Conservation (phyloP, 129 eudicot species). For the Artemisia tridentata region DNA sequence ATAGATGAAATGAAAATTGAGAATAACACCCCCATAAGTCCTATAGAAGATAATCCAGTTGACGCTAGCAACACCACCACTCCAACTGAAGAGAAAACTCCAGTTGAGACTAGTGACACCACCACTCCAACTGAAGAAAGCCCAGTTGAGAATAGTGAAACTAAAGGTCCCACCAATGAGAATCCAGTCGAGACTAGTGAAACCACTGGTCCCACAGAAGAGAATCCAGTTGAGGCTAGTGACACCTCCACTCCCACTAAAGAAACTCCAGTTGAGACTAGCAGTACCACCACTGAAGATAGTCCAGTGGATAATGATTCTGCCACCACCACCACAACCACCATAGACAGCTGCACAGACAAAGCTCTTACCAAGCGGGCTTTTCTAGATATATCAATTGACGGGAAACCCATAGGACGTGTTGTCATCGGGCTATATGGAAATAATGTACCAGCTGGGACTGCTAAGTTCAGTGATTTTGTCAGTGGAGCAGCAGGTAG, state of each 20-base stretch:
- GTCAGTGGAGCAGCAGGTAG: slow-evolving; percentile 82
- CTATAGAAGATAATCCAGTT: slow-evolving; percentile 19
- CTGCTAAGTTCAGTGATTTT: slow-evolving; percentile 59
- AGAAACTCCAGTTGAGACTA: slow-evolving; percentile 22
- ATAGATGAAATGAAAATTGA: slow-evolving; percentile 12
- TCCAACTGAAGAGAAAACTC: background rate
- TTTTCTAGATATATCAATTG: slow-evolving; percentile 74
- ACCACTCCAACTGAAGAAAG: slow-evolving; percentile 1
- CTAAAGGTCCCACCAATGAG: slow-evolving; percentile 8
- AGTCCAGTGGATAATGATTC: slow-evolving; percentile 10
- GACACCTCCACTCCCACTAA: background rate
- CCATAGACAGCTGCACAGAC: slow-evolving; percentile 33
- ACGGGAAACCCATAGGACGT: slow-evolving; percentile 74
- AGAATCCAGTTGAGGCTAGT: background rate
- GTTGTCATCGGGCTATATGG: slow-evolving; percentile 64
- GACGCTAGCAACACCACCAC: slow-evolving; percentile 16
- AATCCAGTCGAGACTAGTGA: background rate
- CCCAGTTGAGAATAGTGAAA: slow-evolving; percentile 11
- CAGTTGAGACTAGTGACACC: background rate
- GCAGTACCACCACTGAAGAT: slow-evolving; percentile 16
- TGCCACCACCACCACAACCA: slow-evolving; percentile 17
- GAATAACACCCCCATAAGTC: slow-evolving; percentile 3
- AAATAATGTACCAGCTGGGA: slow-evolving; percentile 59
- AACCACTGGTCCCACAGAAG: background rate
- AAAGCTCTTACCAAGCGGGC: slow-evolving; percentile 52